Percentiles rank a stretch among this genome's conserved stretches.
Conservation (phyloP, 1,284 basidiomycete species). For the Microbotryum violaceum region DNA sequence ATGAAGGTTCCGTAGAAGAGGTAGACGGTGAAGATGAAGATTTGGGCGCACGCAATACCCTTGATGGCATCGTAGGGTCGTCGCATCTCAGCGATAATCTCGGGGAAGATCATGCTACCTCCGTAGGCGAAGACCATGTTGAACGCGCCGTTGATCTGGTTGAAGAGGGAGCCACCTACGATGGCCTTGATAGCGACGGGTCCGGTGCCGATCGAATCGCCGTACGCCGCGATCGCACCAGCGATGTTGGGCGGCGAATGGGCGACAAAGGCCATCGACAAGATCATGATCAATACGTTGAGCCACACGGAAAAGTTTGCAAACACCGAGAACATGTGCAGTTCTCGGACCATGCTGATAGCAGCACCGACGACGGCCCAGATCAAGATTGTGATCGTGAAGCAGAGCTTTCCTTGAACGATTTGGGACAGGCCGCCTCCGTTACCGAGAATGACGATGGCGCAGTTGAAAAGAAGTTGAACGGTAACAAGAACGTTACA, state of each 20-base stretch:
- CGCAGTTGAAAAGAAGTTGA: constrained; percentile 54
- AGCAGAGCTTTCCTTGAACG: constrained; percentile 50
- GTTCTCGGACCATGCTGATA: constrained; percentile 35
- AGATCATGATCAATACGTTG: constrained; percentile 51
- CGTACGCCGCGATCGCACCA: constrained; percentile 47
- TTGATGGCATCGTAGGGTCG: constrained; percentile 66
- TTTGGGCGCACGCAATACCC: constrained; percentile 53
- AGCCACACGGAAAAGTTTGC: constrained; percentile 33
- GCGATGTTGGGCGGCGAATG: constrained; percentile 54
- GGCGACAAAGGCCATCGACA: constrained; percentile 50
- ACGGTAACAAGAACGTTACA: constrained; percentile 49
- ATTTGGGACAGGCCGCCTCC: constrained; percentile 50
- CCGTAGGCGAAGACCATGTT: constrained; percentile 52
- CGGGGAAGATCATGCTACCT: constrained; percentile 50
- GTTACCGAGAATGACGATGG: constrained; percentile 33
- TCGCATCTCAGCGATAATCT: constrained; percentile 63
- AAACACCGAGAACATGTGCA: constrained; percentile 28
- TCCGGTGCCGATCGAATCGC: constrained; percentile 36
- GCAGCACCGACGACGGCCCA: constrained; percentile 50
- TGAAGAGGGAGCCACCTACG: constrained; percentile 43
- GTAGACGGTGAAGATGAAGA: constrained; percentile 53
- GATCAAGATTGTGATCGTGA: constrained; percentile 52
- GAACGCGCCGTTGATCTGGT: constrained; percentile 54
- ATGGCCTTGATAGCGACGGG: constrained; percentile 49
- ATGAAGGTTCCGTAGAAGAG: constrained; percentile 52